Base-by-base conservation (phyloP, 192 early-diverging fungal species). In the Hyaloraphidium curvatum region DNA sequence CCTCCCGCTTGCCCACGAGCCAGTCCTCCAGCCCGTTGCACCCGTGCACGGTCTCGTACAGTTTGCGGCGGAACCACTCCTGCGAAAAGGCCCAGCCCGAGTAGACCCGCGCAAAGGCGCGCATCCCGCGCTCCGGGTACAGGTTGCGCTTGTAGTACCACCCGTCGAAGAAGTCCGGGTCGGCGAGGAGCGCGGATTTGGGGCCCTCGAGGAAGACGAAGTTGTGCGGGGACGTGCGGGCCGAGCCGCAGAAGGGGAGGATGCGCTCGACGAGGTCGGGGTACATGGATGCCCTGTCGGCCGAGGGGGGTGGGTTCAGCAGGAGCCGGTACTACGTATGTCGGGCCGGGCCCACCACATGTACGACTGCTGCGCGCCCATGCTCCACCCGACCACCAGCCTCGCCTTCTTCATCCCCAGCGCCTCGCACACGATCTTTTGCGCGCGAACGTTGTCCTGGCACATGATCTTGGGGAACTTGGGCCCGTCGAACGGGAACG, bases 121-220 rank as follows among this genome's bases (percentile, higher is more conserved):
- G 29, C 29, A 40, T 53, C 13, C 29, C 39, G 13, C 28, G 16
- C 5, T 40, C 16, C 13, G 29, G 29, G 29, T 53, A 40, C 14
- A 19, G 14, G 13, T 30, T 13, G 22, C 7, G 26, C 39, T 53
- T 53, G 29, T 14, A 16, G 22, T 40, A 53, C 29, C 26, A 51
- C 16, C 59, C 59, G 19, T 60, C 28, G 16, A 33, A 14, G 39
- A 60, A 60, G 17, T 48, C 41, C 2, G 59, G 4, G 51, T 60
- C 59, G 14, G 59, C 59, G 16, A 23, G 29, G 14, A 60, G 35
- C 3, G 59, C 59, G 23, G 23, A 29, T 14, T 40, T 51, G 28
- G 57, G 58, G 0, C 59, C 59, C 51, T 60, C 59, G 22, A 60
- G 51, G 51, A 60, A 60, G 14, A 60, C 57, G n/a, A 60, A 25